Base-by-base conservation (phyloP, 306 rosid species). In the Pyrus betulifolia region DNA sequence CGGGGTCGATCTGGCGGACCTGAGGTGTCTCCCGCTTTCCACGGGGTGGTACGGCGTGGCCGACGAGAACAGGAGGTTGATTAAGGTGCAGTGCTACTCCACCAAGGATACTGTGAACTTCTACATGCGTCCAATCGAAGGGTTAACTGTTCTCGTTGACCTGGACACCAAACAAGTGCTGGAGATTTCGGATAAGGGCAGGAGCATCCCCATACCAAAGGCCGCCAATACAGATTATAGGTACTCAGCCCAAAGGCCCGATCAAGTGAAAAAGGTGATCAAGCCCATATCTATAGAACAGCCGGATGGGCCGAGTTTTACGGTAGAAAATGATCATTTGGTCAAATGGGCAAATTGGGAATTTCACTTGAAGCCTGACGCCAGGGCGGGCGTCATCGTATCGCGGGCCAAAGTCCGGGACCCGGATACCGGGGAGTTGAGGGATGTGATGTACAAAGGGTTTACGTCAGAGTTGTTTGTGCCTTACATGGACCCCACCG, bases 281-380 rank as follows among this genome's bases (percentile, higher is more conserved):
- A 94, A 91, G 71, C 98, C 98, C 19, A 94, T 94, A 61, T 94
- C 98, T 11, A 75, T 91, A 19, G 97, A 94, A 74, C 98, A 94
- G 63, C 90, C 97, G 7, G 79, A 88, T 51, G 98, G 97, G 12
- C 96, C 96, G 33, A 94, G 96, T 82, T 94, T 94, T 15, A 86
- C 76, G 0, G 55, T 91, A 0, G 96, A 85, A 30, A 85, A 94
- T 13, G 88, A 91, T 0, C 87, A 94, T 70, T 10, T 84, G 1
- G 91, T 94, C 28, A 91, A 82, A 78, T 94, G 98, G 98, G 96
- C 96, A 25, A 94, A 89, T 23, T 94, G 98, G 98, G 96, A 91
- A 46, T 91, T 94, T 64, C 98, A 91, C 42, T 7, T 94, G 4
- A 94, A 83, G 76, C 30, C 30, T 40, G 98, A 94, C 61, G 88